Evolutionary conservation across 495 filamentous ascomycete species (phyloP), one percentile per base, ranked within the genome.

Genomic region (Halenospora varia): DNA sequence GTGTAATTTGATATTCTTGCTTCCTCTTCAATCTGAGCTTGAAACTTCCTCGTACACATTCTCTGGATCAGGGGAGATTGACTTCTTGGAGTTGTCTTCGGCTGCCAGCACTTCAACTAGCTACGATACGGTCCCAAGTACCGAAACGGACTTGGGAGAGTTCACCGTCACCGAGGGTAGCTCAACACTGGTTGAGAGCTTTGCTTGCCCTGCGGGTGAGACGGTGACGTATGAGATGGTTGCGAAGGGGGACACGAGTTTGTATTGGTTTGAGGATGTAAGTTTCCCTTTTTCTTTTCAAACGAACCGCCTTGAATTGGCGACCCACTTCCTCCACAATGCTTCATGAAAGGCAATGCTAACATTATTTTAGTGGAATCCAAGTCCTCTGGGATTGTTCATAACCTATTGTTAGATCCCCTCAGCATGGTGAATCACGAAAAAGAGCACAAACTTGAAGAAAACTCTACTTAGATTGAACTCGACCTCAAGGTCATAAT

Each of bases 241-340:
- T 61, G 73, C 70, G 10, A 71, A 75, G 20, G 81, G 77, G 22
- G 71, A 67, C 58, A 81, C 85, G 18, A 57, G 75, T 49, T 65
- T 90, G 13, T 68, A 81, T 46, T 89, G 79, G 62, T 82, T 86
- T 69, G 73, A 90, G 66, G 82, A 88, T 35, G n/a, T n/a, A n/a
- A n/a, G n/a, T n/a, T n/a, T n/a, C n/a, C n/a, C n/a, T n/a, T n/a
- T n/a, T n/a, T n/a, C n/a, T n/a, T n/a, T n/a, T n/a, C n/a, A n/a
- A n/a, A n/a, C n/a, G n/a, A n/a, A n/a, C n/a, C n/a, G n/a, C n/a
- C n/a, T n/a, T n/a, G n/a, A n/a, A n/a, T n/a, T n/a, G n/a, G n/a
- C n/a, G n/a, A n/a, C n/a, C n/a, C n/a, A n/a, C n/a, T n/a, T n/a
- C n/a, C n/a, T n/a, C n/a, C n/a, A n/a, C n/a, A n/a, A n/a, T n/a